Conservation (phyloP, 2,329 filamentous ascomycete genomes). For the Rhytidhysteron rufulum region DNA sequence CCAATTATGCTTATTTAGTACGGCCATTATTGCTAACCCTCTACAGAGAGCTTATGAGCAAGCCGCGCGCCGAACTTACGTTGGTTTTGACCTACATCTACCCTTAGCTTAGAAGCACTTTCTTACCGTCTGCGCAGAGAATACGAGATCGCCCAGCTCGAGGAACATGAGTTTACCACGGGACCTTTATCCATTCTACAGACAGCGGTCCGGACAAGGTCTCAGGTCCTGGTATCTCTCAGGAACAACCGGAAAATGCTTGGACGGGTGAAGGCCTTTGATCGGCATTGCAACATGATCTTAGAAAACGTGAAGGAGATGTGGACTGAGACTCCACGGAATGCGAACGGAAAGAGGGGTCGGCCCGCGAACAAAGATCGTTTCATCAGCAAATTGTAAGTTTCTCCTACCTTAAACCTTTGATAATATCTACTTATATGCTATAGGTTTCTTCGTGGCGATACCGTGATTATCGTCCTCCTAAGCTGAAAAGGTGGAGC, state of each 20-base stretch:
- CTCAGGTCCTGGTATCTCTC: slow-evolving; percentile 93
- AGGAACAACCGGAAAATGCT: slow-evolving; percentile 98
- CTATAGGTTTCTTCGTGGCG: too few species aligned
- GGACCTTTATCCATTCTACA: slow-evolving; percentile 91
- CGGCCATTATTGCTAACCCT: slow-evolving; percentile 16
- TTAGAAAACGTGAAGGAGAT: slow-evolving; percentile 98
- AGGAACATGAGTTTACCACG: slow-evolving; percentile 75
- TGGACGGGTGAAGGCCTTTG: slow-evolving; percentile 96
- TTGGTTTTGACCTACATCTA: slow-evolving; percentile 47
- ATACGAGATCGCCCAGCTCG: slow-evolving; percentile 81
- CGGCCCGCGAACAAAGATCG: slow-evolving; percentile 94
- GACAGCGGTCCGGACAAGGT: slow-evolving; percentile 90
- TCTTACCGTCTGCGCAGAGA: slow-evolving; percentile 53
- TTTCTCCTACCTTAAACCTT: too few species aligned
- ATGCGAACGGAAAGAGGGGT: slow-evolving; percentile 83
- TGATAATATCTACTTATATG: too few species aligned
- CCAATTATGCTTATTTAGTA: not conserved
- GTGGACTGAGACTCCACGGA: slow-evolving; percentile 92
- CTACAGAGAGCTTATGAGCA: slow-evolving; percentile 79
- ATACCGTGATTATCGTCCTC: too few species aligned
- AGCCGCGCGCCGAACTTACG: slow-evolving; percentile 89
- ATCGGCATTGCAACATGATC: slow-evolving; percentile 99
- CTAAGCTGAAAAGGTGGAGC: too few species aligned
- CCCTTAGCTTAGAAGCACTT: slow-evolving; percentile 13
- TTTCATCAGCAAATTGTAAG: slow-evolving; percentile 95